Percentiles rank a stretch among this genome's conserved stretches.
Conservation (phyloP, 306 rosid genomes). For the Adenanthera pavonina region DNA sequence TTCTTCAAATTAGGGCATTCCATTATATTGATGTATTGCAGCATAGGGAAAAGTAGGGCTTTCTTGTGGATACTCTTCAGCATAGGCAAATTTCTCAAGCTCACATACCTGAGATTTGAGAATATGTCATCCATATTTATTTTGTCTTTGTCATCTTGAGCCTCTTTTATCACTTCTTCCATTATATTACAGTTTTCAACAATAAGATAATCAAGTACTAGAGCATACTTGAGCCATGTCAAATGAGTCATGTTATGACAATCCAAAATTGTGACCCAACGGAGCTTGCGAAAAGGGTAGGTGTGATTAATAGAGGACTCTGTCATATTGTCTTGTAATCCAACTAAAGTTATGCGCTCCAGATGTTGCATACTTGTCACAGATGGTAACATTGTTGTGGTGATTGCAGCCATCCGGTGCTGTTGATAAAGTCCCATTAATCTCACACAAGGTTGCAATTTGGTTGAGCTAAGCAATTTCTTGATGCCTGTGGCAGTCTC, state of each 20-base stretch:
- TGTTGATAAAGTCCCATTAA: not conserved
- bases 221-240: no score
- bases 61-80: no score
- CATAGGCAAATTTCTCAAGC: no score
- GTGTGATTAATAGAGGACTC: not conserved
- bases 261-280: not conserved
- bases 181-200: not conserved
- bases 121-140: no score
- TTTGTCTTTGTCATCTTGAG: no score
- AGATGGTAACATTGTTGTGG: not conserved
- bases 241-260: not conserved
- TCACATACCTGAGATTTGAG: no score
- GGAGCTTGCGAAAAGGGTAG: not conserved
- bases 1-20: no score
- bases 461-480: not conserved
- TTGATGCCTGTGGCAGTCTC: constrained; percentile 9
- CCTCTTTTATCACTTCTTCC: not conserved
- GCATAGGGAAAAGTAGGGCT: no score
- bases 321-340: constrained; percentile 9
- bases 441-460: constrained; percentile 3
- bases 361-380: not conserved
- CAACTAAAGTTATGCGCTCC: not conserved
- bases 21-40: no score
- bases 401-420: not conserved
- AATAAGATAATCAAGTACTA: not conserved